phyloP scores from a whole-genome alignment of 2,329 filamentous ascomycete species.

The Fusarium foetens region DNA sequence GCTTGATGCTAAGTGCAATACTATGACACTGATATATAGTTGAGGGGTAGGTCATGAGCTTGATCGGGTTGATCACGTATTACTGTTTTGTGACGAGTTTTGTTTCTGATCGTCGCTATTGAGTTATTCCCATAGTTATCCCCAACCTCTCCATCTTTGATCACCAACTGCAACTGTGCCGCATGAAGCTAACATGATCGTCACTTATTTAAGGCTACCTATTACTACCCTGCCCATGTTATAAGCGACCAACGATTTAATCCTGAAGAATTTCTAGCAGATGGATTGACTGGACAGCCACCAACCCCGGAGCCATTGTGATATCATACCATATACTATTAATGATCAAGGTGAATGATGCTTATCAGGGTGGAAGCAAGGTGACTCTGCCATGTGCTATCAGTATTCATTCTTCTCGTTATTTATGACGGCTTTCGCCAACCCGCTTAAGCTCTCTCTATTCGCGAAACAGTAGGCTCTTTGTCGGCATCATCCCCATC shows the following conservation, averaged over 20 bases:
- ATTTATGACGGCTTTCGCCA: fast-evolving
- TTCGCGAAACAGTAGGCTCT: conserved; percentile 1
- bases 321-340: neutral
- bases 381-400: neutral
- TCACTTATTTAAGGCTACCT: neutral
- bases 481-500: conserved; percentile 13
- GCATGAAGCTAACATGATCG: neutral
- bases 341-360: too few species aligned
- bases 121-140: neutral
- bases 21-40: neutral
- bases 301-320: fast-evolving
- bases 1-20: neutral
- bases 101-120: neutral
- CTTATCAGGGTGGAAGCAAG: neutral
- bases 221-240: neutral
- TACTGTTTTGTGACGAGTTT: neutral
- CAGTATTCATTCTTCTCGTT: too few species aligned
- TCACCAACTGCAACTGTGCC: neutral
- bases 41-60: neutral
- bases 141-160: neutral
- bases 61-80: neutral
- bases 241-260: too few species aligned
- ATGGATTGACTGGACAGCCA: neutral
- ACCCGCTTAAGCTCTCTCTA: neutral
- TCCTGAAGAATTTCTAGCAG: fast-evolving